Conservation (phyloP, 1,284 basidiomycete species). For the Irpex sp. region DNA sequence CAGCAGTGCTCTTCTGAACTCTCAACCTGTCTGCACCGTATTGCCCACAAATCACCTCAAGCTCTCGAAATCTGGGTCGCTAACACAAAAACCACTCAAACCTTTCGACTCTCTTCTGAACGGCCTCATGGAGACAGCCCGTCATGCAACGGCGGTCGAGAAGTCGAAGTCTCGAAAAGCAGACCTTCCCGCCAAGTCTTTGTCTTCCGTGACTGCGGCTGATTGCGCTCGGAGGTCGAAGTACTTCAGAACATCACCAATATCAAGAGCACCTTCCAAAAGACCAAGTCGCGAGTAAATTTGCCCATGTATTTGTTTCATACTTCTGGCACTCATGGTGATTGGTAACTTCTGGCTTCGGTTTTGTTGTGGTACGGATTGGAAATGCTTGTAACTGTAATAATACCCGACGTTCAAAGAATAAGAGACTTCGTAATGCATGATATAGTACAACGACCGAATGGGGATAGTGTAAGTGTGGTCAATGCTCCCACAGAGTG, state of each 20-base stretch:
- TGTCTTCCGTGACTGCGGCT: background rate
- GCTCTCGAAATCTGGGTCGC: background rate
- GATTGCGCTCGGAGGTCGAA: background rate
- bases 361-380: background rate
- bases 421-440: too few relatives aligned
- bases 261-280: background rate
- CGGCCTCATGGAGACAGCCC: conserved; percentile 14
- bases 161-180: background rate
- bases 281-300: too few relatives aligned
- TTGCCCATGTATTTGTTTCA: too few relatives aligned
- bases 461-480: too few relatives aligned
- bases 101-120: conserved; percentile 12
- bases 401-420: background rate
- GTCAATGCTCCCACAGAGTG: too few relatives aligned
- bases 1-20: background rate
- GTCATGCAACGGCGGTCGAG: conserved; percentile 12
- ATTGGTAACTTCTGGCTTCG: background rate
- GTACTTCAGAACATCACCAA: background rate
- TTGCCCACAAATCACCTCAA: background rate
- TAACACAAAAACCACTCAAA: background rate
- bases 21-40: background rate
- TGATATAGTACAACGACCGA: too few relatives aligned
- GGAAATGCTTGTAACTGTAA: background rate
- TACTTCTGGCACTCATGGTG: too few relatives aligned
- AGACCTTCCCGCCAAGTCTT: background rate